These are phyloP conservation scores for Mycena albidolilacea DNA, from an alignment of 768 basidiomycete species.

Conservation along the genomic window DNA sequence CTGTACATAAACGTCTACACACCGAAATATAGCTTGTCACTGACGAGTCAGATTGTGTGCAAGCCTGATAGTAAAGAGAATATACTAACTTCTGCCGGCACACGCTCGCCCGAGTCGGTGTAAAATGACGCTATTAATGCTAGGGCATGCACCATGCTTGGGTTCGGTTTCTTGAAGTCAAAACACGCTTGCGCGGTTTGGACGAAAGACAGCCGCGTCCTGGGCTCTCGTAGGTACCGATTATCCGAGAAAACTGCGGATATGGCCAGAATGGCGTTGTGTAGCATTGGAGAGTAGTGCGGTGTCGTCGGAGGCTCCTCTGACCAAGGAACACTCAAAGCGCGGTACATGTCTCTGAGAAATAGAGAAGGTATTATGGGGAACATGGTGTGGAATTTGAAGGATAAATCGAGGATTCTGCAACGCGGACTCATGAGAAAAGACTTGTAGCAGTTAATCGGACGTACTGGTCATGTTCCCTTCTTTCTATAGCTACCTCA, in stretches of 20 bases:
- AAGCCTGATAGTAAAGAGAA: no score
- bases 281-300: constrained; percentile 69
- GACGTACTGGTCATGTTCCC: constrained; percentile 41
- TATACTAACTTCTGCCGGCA: constrained; percentile 27
- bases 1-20: background rate
- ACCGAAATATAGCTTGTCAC: constrained; percentile 34
- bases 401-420: constrained; percentile 54
- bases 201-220: constrained; percentile 36
- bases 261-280: constrained; percentile 60
- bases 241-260: constrained; percentile 40
- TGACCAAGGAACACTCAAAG: constrained; percentile 46
- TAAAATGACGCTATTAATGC: constrained; percentile 39
- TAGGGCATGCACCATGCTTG: constrained; percentile 42
- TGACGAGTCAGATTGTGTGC: no score
- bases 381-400: constrained; percentile 57
- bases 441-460: background rate
- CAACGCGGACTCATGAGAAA: constrained; percentile 6
- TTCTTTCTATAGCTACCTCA: constrained; percentile 21
- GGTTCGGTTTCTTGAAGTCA: constrained; percentile 40
- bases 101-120: constrained; percentile 36
- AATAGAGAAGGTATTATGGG: constrained; percentile 58
- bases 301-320: constrained; percentile 47
- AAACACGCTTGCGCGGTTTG: constrained; percentile 36
- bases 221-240: constrained; percentile 35
- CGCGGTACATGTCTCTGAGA: constrained; percentile 58